phyloP scores from a whole-genome alignment of 1,284 basidiomycete species.

The Lentinula novae-zelandiae region DNA sequence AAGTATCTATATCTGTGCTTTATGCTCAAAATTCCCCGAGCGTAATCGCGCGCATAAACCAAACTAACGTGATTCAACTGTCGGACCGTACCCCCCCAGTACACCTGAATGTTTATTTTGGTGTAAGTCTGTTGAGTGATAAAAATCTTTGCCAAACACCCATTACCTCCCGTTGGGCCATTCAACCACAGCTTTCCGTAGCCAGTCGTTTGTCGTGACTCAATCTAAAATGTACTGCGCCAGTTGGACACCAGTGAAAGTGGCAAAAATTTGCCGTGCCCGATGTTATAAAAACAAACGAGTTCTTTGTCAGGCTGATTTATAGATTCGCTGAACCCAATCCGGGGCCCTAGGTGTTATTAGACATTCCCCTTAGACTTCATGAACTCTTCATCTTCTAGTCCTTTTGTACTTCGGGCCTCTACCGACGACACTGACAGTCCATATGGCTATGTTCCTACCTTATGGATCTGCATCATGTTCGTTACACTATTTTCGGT shows the following conservation, averaged over 20 bases:
- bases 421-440: neutral
- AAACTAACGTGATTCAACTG: no score
- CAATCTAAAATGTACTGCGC: no score
- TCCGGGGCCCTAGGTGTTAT: neutral
- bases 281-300: neutral
- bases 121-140: no score
- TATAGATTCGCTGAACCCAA: neutral
- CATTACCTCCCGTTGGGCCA: neutral
- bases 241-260: no score
- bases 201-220: no score
- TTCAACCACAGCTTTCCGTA: neutral
- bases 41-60: no score
- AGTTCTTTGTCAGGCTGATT: neutral
- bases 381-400: neutral
- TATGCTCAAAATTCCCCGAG: no score
- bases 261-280: no score
- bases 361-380: neutral
- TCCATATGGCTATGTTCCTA: slow-evolving; percentile 41
- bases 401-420: neutral
- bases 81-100: no score
- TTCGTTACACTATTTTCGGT: slow-evolving; percentile 38
- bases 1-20: neutral
- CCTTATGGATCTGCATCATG: slow-evolving; percentile 29
- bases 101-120: no score
- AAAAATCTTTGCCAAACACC: no score